Evolutionary conservation across 2,329 filamentous ascomycete genomes (phyloP).

Genomic region (Ophiostoma novo-ulmi): DNA sequence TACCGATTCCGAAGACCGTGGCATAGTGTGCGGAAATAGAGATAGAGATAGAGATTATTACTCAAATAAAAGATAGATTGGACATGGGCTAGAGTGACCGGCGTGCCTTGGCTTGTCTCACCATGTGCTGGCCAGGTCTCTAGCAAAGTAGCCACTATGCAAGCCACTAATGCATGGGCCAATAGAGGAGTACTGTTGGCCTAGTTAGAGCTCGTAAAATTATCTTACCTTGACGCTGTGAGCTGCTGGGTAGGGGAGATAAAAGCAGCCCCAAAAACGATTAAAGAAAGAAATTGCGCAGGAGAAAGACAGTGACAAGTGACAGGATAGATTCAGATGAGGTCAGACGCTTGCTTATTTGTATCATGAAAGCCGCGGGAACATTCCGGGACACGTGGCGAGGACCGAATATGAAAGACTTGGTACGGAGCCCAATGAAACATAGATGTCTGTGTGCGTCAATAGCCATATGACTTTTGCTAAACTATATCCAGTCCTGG

Average conservation of each 20-base stretch:
- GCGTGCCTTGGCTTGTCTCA: constrained; percentile 11
- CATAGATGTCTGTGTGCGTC: not conserved
- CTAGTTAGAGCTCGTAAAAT: not conserved
- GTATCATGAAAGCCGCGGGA: not conserved
- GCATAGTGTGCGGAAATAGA: not conserved
- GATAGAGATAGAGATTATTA: not conserved
- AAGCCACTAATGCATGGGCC: not conserved
- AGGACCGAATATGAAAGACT: not conserved
- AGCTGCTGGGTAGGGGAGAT: not conserved
- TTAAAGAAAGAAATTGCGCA: not conserved
- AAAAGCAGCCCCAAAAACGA: not conserved
- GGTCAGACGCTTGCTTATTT: not conserved
- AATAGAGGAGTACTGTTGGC: not conserved
- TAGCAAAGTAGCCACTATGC: not conserved
- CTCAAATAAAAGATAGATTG: not conserved
- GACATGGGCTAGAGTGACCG: not conserved
- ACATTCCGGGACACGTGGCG: not conserved
- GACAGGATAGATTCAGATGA: not conserved
- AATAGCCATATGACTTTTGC: not conserved
- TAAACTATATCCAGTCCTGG: constrained; percentile 24
- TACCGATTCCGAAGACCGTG: not conserved
- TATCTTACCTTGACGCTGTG: not conserved
- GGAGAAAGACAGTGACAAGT: not conserved
- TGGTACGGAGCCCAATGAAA: no score
- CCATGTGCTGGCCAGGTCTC: not conserved